Evolutionary conservation across 208 protist species (phyloP).

Genomic region (Trypanosoma brucei): DNA sequence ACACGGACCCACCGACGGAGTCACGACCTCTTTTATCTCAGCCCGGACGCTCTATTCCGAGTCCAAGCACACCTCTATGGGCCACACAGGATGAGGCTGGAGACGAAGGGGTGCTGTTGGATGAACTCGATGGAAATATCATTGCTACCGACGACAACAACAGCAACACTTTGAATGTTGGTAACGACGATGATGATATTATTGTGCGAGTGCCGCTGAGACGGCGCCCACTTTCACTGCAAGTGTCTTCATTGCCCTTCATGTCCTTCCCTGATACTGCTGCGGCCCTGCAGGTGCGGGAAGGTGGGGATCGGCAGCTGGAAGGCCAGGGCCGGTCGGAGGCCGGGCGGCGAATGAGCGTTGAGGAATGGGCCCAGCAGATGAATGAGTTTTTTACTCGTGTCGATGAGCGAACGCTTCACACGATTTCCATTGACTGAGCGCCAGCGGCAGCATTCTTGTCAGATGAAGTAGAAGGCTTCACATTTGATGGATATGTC

Average conservation of each 20-base stretch:
- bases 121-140: constrained; percentile 16
- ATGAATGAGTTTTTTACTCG: constrained; percentile 46
- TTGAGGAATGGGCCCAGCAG: constrained; percentile 39
- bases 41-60: constrained; percentile 44
- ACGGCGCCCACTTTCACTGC: constrained; percentile 5
- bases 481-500: too few relatives aligned
- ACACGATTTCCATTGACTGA: not conserved
- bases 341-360: constrained; percentile 11
- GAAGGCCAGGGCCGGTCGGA: not conserved
- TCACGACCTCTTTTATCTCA: constrained; percentile 39
- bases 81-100: constrained; percentile 25
- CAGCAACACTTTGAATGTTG: constrained; percentile 15
- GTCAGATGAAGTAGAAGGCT: too few relatives aligned
- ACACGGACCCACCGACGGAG: constrained; percentile 45
- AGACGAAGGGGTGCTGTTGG: constrained; percentile 11
- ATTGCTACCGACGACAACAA: constrained; percentile 13
- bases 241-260: too few relatives aligned
- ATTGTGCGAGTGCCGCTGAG: constrained; percentile 18
- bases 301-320: too few relatives aligned
- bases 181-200: constrained; percentile 20
- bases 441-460: too few relatives aligned
- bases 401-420: constrained; percentile 36
- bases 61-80: constrained; percentile 63
- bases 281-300: too few relatives aligned
- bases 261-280: too few relatives aligned